phyloP scores from a whole-genome alignment of 345 rosid genomes.

The Heritiera fomes region DNA sequence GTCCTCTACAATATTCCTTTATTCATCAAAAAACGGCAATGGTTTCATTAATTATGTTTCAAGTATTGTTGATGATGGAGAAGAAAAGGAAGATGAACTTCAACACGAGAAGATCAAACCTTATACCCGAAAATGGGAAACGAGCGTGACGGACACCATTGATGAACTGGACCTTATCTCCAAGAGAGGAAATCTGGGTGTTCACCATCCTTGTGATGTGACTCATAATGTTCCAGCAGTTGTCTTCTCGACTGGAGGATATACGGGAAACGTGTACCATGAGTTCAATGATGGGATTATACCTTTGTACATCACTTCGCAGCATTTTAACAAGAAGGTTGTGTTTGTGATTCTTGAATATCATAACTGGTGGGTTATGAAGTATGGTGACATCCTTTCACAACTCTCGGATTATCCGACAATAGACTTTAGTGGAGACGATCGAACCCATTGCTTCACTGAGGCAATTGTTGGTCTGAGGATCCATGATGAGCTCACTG shows the following conservation, averaged over 20 bases:
- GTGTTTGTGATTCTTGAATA: conserved; percentile 67
- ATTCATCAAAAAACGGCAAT: conserved; percentile 28
- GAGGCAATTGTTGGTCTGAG: conserved; percentile 61
- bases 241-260: conserved; percentile 69
- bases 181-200: conserved; percentile 25
- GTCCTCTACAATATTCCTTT: conserved; percentile 52
- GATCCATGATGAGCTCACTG: conserved; percentile 62
- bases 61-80: conserved; percentile 6
- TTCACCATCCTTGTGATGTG: conserved; percentile 47
- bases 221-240: conserved; percentile 54
- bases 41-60: conserved; percentile 25
- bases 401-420: conserved; percentile 50
- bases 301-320: conserved; percentile 66
- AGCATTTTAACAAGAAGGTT: conserved; percentile 57
- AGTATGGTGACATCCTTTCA: conserved; percentile 53
- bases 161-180: conserved; percentile 52
- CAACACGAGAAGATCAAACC: conserved; percentile 61
- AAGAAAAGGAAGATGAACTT: conserved; percentile 20
- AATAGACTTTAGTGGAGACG: conserved; percentile 50
- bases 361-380: conserved; percentile 65
- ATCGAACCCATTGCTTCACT: conserved; percentile 65
- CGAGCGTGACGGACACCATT: conserved; percentile 53
- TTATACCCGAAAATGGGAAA: conserved; percentile 75
- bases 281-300: conserved; percentile 72
- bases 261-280: conserved; percentile 68